Percentiles rank a stretch among this genome's conserved stretches.
phyloP scores from a whole-genome alignment of 208 protist genomes.

The Tritrichomonas foetus region DNA sequence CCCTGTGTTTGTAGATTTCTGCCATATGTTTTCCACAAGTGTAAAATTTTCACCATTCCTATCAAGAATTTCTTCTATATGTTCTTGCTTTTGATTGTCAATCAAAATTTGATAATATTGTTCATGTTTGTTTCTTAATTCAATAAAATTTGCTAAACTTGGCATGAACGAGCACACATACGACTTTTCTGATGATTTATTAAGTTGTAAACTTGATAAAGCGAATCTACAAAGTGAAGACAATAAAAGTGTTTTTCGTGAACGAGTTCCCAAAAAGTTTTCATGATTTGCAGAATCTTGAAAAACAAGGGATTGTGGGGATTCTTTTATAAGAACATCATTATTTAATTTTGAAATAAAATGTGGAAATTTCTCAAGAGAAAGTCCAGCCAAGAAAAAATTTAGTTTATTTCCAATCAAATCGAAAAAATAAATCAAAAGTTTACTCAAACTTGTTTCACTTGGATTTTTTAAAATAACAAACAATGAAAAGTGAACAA shows the following conservation, averaged over 20 bases:
- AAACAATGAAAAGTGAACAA: not conserved
- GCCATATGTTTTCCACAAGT: too few relatives aligned
- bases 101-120: too few relatives aligned
- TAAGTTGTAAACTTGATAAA: not conserved
- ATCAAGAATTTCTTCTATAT: too few relatives aligned
- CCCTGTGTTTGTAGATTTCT: too few relatives aligned
- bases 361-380: not conserved
- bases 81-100: too few relatives aligned
- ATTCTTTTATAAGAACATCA: not conserved
- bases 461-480: too few relatives aligned
- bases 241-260: not conserved
- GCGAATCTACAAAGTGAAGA: not conserved
- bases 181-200: too few relatives aligned
- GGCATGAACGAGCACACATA: too few relatives aligned
- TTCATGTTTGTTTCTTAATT: too few relatives aligned
- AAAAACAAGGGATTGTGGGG: not conserved
- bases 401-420: constrained; percentile 9
- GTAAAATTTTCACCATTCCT: too few relatives aligned
- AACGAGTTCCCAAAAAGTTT: not conserved
- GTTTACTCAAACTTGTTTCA: too few relatives aligned
- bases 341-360: not conserved
- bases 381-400: not conserved
- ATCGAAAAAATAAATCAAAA: not conserved
- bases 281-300: not conserved
- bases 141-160: too few relatives aligned